Percentiles rank a stretch among this genome's conserved stretches.
phyloP scores from a whole-genome alignment of 1,139 yeast species.

The Geotrichum citri-aurantii region DNA sequence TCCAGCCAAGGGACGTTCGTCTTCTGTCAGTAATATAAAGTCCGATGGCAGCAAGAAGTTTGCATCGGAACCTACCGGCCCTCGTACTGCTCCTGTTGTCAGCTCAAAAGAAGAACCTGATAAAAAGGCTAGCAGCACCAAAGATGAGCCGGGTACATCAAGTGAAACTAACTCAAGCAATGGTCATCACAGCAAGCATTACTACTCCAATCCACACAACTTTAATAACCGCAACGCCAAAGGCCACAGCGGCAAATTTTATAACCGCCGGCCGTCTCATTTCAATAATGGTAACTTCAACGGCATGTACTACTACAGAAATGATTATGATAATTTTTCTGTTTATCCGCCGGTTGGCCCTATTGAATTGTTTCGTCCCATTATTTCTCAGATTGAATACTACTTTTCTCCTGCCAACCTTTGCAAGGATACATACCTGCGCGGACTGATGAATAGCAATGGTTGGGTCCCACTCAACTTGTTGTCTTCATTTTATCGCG shows the following conservation, averaged over 20 bases:
- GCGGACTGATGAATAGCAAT: slow-evolving; percentile 70
- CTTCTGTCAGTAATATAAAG: not conserved
- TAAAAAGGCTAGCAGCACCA: not conserved
- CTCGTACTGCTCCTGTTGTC: not conserved
- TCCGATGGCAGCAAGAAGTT: not conserved
- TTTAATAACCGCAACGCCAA: slow-evolving; percentile 4
- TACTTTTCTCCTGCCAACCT: slow-evolving; percentile 85
- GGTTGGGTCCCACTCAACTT: slow-evolving; percentile 66
- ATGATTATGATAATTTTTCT: slow-evolving; percentile 6
- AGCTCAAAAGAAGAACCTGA: not conserved
- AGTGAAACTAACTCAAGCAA: not conserved
- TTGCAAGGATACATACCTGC: slow-evolving; percentile 69
- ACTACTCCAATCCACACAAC: not conserved
- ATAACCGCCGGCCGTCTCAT: slow-evolving; percentile 8
- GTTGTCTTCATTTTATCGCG: slow-evolving; percentile 68
- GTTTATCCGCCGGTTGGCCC: not conserved
- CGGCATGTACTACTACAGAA: slow-evolving; percentile 11
- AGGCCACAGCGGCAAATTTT: slow-evolving; percentile 1
- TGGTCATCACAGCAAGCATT: not conserved
- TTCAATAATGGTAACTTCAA: slow-evolving; percentile 3
- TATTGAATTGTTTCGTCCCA: slow-evolving; percentile 20
- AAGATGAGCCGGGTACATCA: not conserved
- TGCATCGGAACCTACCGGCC: not conserved
- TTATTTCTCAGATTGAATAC: slow-evolving; percentile 64
- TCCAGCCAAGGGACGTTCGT: not conserved